A percentile compares a stretch with the other conserved stretches of the same genome.
Conservation (phyloP, 2,329 filamentous ascomycete species). For the Orbilia blumenaviensis region DNA sequence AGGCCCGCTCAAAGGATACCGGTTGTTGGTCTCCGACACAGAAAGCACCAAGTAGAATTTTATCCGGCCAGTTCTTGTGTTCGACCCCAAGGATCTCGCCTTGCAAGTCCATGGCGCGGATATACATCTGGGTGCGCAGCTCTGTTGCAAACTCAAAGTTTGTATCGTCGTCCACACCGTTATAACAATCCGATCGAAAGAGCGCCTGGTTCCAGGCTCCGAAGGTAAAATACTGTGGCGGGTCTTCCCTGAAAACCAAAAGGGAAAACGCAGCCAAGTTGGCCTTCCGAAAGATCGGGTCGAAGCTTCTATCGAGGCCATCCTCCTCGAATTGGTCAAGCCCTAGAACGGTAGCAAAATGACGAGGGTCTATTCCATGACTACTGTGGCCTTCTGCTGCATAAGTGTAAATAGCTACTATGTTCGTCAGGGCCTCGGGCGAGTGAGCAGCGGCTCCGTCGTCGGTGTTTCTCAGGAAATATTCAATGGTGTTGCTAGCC, state of each 20-base stretch:
- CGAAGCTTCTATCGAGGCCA: background rate
- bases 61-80: background rate
- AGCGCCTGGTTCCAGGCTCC: constrained; percentile 1
- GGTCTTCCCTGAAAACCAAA: background rate
- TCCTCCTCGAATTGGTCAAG: background rate
- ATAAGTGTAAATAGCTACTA: constrained; percentile 1
- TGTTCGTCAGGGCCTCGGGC: background rate
- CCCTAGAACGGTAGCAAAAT: background rate
- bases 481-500: background rate
- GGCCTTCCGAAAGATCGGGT: constrained; percentile 29
- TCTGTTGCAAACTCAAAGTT: constrained; percentile 6
- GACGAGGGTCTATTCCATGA: constrained; percentile 2
- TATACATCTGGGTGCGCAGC: constrained; percentile 35
- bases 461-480: background rate
- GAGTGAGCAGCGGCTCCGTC: background rate
- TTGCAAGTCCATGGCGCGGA: background rate
- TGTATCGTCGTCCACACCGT: background rate
- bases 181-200: background rate
- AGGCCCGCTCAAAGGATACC: background rate
- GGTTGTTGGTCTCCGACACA: background rate
- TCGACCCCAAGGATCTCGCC: background rate
- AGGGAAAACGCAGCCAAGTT: constrained; percentile 23
- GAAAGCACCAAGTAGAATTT: constrained; percentile 15
- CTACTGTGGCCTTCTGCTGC: background rate
- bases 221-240: background rate